A percentile compares a stretch with the other conserved stretches of the same genome.
phyloP scores from a whole-genome alignment of 169 alveolate species.

The Eimeria acervulina region DNA sequence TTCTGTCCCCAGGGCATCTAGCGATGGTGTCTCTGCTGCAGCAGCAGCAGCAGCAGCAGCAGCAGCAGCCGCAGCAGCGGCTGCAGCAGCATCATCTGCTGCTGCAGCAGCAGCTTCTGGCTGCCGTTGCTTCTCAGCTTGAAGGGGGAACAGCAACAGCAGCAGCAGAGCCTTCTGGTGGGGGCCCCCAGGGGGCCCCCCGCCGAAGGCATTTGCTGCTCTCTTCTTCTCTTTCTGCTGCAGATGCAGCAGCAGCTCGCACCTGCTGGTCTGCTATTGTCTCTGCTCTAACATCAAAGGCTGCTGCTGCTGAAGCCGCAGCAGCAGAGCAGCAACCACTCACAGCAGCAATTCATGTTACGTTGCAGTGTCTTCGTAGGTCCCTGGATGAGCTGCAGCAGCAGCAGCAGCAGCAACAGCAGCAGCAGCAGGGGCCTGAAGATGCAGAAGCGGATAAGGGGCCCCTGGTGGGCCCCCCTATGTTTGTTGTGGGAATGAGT shows the following conservation, averaged over 20 bases:
- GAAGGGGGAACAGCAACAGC: slow-evolving; percentile 48
- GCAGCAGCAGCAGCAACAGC: slow-evolving; percentile 63
- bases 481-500: slow-evolving; percentile 23
- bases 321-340: slow-evolving; percentile 70
- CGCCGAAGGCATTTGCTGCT: neutral
- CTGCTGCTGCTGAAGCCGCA: slow-evolving; percentile 40
- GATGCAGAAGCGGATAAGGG: slow-evolving; percentile 14
- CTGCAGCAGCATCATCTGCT: slow-evolving; percentile 46
- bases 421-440: slow-evolving; percentile 26
- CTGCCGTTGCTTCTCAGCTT: slow-evolving; percentile 13
- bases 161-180: neutral
- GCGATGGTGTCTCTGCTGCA: neutral
- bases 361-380: slow-evolving; percentile 52
- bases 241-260: slow-evolving; percentile 47
- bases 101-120: slow-evolving; percentile 65
- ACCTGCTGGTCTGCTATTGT: slow-evolving; percentile 22
- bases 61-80: slow-evolving; percentile 34
- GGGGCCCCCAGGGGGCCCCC: slow-evolving; percentile 57
- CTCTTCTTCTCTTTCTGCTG: neutral
- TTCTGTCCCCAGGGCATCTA: slow-evolving; percentile 5
- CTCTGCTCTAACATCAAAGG: neutral
- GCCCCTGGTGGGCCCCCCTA: slow-evolving; percentile 42
- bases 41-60: slow-evolving; percentile 18
- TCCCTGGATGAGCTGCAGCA: slow-evolving; percentile 61
- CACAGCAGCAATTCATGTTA: neutral